These are phyloP conservation scores for Xylaria grammica DNA, from an alignment of 495 filamentous ascomycete species.

Conservation along the genomic window DNA sequence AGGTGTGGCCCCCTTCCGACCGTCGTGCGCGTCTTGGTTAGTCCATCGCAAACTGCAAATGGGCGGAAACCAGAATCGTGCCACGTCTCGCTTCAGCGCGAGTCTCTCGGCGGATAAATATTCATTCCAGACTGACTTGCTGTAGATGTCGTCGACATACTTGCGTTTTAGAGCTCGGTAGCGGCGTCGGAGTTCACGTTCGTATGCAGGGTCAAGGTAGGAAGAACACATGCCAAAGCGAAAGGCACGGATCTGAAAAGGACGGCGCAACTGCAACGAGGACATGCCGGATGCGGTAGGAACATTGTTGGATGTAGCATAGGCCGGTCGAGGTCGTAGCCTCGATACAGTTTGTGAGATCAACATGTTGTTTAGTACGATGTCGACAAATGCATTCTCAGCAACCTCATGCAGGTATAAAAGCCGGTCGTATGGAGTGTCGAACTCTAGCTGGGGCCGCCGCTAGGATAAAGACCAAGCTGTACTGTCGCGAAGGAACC, in stretches of 20 bases:
- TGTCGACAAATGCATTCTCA: not conserved
- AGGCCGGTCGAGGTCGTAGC: conserved; percentile 35
- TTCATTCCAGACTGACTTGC: conserved; percentile 46
- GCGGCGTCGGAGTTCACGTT: conserved; percentile 45
- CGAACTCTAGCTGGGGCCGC: not conserved
- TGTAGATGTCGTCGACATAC: conserved; percentile 44
- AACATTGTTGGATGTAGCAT: conserved; percentile 23
- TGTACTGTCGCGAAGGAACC: not conserved
- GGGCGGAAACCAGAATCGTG: conserved; percentile 40
- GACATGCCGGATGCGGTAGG: conserved; percentile 28
- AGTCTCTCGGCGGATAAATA: conserved; percentile 33
- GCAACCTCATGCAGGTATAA: not conserved
- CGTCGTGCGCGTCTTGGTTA: conserved; percentile 21
- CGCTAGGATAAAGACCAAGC: not conserved
- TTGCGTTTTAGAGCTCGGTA: conserved; percentile 45
- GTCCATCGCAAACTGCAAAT: conserved; percentile 18
- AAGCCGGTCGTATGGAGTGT: not conserved
- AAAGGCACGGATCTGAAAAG: conserved; percentile 50
- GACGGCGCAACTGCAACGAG: conserved; percentile 24
- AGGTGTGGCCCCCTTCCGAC: conserved; percentile 6
- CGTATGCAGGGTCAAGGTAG: conserved; percentile 43
- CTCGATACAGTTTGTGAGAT: conserved; percentile 38
- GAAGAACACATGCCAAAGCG: conserved; percentile 52
- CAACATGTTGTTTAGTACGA: conserved; percentile 40
- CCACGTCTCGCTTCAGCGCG: conserved; percentile 40